These are phyloP conservation scores for Quercus lobata DNA, from an alignment of 331 rosid genomes.

Conservation along the genomic window DNA sequence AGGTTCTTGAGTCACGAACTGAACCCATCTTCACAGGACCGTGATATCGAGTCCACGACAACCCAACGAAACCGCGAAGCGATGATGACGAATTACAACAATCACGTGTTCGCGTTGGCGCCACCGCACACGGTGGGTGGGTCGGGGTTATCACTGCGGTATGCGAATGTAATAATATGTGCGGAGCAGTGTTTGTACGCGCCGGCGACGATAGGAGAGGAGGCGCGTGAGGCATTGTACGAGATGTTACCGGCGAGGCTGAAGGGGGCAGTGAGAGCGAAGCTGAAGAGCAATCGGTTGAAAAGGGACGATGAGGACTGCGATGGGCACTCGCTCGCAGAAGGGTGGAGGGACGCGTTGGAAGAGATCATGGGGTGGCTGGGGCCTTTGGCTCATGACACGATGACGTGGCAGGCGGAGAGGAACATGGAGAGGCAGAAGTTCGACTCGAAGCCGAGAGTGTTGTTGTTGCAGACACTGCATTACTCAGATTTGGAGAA, in stretches of 20 bases:
- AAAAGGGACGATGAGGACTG: constrained; percentile 10
- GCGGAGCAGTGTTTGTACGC: constrained; percentile 48
- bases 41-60: not conserved
- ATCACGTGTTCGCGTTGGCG: constrained; percentile 32
- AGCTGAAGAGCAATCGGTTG: constrained; percentile 28
- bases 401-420: constrained; percentile 59
- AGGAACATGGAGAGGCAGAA: constrained; percentile 51
- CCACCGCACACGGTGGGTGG: constrained; percentile 55
- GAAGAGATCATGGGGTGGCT: constrained; percentile 62
- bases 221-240: constrained; percentile 40
- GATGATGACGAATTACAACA: not conserved
- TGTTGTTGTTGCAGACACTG: constrained; percentile 57
- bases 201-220: constrained; percentile 31
- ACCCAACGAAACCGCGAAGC: not conserved
- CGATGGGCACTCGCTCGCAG: constrained; percentile 22
- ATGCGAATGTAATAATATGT: constrained; percentile 49
- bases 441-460: constrained; percentile 33
- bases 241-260: constrained; percentile 59
- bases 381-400: constrained; percentile 58
- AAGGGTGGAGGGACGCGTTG: constrained; percentile 34
- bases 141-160: constrained; percentile 46
- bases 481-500: constrained; percentile 77
- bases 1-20: constrained; percentile 3
- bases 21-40: not conserved
- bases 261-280: constrained; percentile 25